These are phyloP conservation scores for Rosellinia necatrix DNA, from an alignment of 2,329 filamentous ascomycete species.

Conservation along the genomic window DNA sequence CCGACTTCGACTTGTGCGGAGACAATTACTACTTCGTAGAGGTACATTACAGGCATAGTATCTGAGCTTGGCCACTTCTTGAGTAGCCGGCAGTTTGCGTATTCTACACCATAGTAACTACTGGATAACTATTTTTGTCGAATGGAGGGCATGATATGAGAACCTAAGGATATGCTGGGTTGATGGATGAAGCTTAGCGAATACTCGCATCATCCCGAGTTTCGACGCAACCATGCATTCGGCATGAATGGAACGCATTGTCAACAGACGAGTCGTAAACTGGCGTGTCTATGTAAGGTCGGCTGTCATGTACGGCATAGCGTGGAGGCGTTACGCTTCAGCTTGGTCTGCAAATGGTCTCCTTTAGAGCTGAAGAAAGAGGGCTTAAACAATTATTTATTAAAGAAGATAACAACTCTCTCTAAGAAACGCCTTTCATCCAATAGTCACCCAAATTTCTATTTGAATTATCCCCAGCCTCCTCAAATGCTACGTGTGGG, in stretches of 20 bases:
- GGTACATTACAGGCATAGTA: too few relatives aligned
- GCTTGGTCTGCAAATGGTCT: not conserved
- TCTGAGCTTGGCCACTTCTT: too few relatives aligned
- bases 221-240: not conserved
- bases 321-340: not conserved
- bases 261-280: not conserved
- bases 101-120: too few relatives aligned
- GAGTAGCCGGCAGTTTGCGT: too few relatives aligned
- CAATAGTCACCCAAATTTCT: not conserved
- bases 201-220: not conserved
- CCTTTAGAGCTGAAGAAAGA: not conserved
- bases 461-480: constrained; percentile 17
- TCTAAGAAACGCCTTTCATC: not conserved
- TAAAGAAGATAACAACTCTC: constrained; percentile 1
- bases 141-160: too few relatives aligned
- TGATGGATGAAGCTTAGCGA: not conserved
- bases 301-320: not conserved
- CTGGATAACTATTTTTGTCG: too few relatives aligned
- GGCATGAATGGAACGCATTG: not conserved
- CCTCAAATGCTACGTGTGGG: not conserved
- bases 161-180: too few relatives aligned
- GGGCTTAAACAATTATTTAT: too few relatives aligned
- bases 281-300: not conserved
- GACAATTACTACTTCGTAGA: too few relatives aligned
- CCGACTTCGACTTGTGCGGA: too few relatives aligned